These are phyloP conservation scores for Tricladium varicosporioides DNA, from an alignment of 2,329 filamentous ascomycete species.

Conservation along the genomic window DNA sequence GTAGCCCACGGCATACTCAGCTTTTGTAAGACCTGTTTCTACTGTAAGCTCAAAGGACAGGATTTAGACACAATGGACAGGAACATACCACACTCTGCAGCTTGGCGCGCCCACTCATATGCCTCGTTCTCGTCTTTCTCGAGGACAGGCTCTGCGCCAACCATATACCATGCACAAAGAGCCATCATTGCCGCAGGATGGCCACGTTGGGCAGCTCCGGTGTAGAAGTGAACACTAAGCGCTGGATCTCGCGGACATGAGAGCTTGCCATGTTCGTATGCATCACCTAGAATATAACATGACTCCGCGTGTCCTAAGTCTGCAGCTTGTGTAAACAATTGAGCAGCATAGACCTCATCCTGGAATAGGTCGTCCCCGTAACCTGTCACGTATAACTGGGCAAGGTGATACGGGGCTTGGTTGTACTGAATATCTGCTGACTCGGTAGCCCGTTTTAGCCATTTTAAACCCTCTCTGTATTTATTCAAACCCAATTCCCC, in stretches of 20 bases:
- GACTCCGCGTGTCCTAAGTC: conserved; percentile 88
- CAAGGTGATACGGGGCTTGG: conserved; percentile 86
- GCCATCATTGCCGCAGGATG: conserved; percentile 95
- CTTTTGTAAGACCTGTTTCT: conserved; percentile 46
- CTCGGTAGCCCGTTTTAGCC: conserved; percentile 91
- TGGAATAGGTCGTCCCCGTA: conserved; percentile 92
- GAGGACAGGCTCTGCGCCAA: conserved; percentile 86
- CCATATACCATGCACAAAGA: conserved; percentile 96
- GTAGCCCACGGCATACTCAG: conserved; percentile 94
- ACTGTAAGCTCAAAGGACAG: conserved; percentile 10
- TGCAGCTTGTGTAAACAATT: conserved; percentile 90
- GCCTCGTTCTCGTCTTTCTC: conserved; percentile 96
- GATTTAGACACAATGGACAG: background rate
- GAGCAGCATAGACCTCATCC: conserved; percentile 85
- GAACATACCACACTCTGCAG: conserved; percentile 77
- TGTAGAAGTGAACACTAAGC: conserved; percentile 96
- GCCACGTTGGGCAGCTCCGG: conserved; percentile 79
- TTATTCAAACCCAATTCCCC: conserved; percentile 84
- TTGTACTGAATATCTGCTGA: conserved; percentile 91
- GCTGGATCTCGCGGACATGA: conserved; percentile 88
- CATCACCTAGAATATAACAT: conserved; percentile 86
- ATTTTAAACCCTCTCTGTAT: conserved; percentile 90
- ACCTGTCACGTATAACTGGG: conserved; percentile 84
- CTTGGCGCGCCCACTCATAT: conserved; percentile 90
- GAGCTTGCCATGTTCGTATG: conserved; percentile 89